Conservation (phyloP, 306 rosid genomes). For the Lathyrus oleraceus region DNA sequence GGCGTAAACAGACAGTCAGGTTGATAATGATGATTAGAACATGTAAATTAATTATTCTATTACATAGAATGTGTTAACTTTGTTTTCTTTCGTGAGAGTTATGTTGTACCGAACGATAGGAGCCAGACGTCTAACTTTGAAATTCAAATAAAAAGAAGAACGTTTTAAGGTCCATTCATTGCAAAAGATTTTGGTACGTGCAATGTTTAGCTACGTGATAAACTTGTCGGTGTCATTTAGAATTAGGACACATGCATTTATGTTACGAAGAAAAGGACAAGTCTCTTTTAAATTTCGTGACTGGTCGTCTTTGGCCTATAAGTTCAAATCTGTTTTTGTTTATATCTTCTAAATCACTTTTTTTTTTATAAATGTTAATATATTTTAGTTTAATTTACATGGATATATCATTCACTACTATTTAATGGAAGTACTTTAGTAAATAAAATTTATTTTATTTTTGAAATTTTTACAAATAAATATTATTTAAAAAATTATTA, state of each 20-base stretch:
- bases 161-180: conserved; percentile 5
- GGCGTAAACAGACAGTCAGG: conserved; percentile 13
- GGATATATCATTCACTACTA: no score
- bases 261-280: conserved; percentile 24
- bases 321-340: no score
- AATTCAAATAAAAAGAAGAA: neutral
- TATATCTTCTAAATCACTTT: no score
- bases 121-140: conserved; percentile 27
- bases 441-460: no score
- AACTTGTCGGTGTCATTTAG: conserved; percentile 22
- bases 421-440: no score
- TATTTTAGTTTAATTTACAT: no score
- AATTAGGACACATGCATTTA: neutral
- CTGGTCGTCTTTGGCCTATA: neutral
- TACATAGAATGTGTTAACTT: conserved; percentile 7
- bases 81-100: conserved; percentile 31
- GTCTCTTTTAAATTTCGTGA: conserved; percentile 27
- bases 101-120: conserved; percentile 27
- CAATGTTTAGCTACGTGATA: conserved; percentile 13
- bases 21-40: conserved; percentile 28
- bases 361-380: no score
- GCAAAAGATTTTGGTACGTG: conserved; percentile 18
- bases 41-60: neutral
- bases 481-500: no score
- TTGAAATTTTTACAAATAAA: no score